A percentile compares a stretch with the other conserved stretches of the same genome.
Conservation (phyloP, 2,329 filamentous ascomycete species). For the Paecilomyces fulvus region DNA sequence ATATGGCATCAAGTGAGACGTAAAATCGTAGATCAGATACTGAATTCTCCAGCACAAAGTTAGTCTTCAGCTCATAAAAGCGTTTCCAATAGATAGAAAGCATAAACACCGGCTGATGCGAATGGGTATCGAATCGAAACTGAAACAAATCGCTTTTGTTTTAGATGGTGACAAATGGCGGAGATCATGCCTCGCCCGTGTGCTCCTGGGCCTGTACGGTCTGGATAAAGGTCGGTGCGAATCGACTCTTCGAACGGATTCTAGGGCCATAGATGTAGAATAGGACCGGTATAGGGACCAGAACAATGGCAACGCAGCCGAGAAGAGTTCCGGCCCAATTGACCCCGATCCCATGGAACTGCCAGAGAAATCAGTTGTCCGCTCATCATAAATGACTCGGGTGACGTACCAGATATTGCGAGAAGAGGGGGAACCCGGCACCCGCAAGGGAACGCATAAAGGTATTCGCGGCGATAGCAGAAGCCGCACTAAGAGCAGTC, state of each 20-base stretch:
- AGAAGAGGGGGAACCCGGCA: constrained; percentile 31
- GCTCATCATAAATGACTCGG: not conserved
- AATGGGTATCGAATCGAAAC: not conserved
- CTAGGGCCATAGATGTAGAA: constrained; percentile 27
- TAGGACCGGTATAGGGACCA: constrained; percentile 30
- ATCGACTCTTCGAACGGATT: constrained; percentile 26
- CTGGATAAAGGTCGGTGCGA: constrained; percentile 19
- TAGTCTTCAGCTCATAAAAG: not conserved
- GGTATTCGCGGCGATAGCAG: constrained; percentile 43
- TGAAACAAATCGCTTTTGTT: not conserved
- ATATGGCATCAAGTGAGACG: not conserved
- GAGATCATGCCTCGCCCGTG: constrained; percentile 2
- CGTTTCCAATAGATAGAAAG: not conserved
- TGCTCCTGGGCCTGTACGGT: constrained; percentile 8
- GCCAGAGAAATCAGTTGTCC: not conserved
- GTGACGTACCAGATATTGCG: constrained; percentile 20
- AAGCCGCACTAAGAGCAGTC: constrained; percentile 34
- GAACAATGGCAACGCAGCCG: constrained; percentile 25
- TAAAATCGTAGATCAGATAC: not conserved
- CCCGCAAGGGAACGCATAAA: constrained; percentile 37
- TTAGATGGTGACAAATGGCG: not conserved
- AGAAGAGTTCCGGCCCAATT: constrained; percentile 30
- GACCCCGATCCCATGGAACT: constrained; percentile 17
- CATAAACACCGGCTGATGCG: not conserved
- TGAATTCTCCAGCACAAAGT: not conserved